These are phyloP conservation scores for Cadophora sp. DNA, from an alignment of 2,329 filamentous ascomycete genomes.

Conservation along the genomic window DNA sequence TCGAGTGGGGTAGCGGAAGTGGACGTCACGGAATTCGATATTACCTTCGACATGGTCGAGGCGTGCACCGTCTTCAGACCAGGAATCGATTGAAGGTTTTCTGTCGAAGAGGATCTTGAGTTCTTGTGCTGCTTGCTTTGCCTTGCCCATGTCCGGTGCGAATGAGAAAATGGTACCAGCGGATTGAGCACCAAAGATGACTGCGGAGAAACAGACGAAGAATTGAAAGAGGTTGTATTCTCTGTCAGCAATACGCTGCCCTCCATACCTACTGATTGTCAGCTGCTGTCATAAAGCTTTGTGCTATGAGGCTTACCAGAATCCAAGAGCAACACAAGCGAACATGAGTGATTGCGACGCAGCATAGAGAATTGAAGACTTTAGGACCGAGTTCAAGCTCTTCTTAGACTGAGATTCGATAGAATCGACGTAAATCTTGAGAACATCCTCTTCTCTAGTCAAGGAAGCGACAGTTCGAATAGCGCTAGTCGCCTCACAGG, in stretches of 20 bases:
- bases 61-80: conserved; percentile 72
- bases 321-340: conserved; percentile 83
- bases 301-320: conserved; percentile 63
- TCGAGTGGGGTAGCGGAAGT: conserved; percentile 92
- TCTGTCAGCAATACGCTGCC: conserved; percentile 70
- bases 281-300: background rate
- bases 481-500: conserved; percentile 91
- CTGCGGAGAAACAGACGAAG: conserved; percentile 86
- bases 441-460: conserved; percentile 84
- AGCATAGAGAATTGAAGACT: conserved; percentile 81
- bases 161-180: conserved; percentile 90
- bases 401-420: conserved; percentile 70
- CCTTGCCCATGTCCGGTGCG: conserved; percentile 92
- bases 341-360: conserved; percentile 85
- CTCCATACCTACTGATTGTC: conserved; percentile 64
- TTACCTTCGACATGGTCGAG: conserved; percentile 72
- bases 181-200: conserved; percentile 92
- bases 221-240: conserved; percentile 87
- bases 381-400: conserved; percentile 76
- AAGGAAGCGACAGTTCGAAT: conserved; percentile 93
- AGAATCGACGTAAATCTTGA: conserved; percentile 70
- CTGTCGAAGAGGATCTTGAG: conserved; percentile 86
- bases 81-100: conserved; percentile 81
- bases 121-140: conserved; percentile 80
- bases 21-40: conserved; percentile 90